Conservation (phyloP, 305 asterid species). For the Solanum hybrid region DNA sequence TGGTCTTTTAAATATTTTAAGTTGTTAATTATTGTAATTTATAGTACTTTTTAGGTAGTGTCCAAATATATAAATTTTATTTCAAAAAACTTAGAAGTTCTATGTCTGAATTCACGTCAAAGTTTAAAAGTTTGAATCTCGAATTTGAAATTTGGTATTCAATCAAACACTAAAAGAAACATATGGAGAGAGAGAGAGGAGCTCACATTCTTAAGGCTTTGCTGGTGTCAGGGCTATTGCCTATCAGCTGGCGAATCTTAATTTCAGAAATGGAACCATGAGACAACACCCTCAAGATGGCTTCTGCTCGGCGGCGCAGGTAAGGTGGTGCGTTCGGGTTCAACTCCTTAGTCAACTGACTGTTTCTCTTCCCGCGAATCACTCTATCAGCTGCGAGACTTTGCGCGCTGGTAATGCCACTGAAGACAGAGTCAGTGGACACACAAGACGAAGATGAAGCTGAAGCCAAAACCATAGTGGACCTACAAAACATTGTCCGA, state of each 20-base stretch:
- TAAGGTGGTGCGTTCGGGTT: constrained; percentile 30
- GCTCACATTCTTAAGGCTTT: constrained; percentile 85
- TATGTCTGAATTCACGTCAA: background rate
- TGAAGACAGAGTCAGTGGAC: constrained; percentile 32
- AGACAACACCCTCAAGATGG: constrained; percentile 53
- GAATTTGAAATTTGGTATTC: background rate
- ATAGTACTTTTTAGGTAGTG: background rate
- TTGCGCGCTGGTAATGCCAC: constrained; percentile 21
- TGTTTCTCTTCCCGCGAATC: background rate
- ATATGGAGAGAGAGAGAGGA: background rate
- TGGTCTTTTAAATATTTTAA: background rate
- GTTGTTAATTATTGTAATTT: background rate
- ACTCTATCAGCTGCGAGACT: constrained; percentile 5
- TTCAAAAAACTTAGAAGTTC: background rate
- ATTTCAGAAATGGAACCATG: constrained; percentile 68
- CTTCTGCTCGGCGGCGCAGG: constrained; percentile 59
- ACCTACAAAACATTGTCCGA: constrained; percentile 19
- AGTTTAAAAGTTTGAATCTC: background rate
- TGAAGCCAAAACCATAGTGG: background rate
- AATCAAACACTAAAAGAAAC: background rate
- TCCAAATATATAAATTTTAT: background rate
- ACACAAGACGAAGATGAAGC: constrained; percentile 43
- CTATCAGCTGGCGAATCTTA: constrained; percentile 72
- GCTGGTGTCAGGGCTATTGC: constrained; percentile 98
- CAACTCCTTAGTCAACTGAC: background rate